phyloP scores from a whole-genome alignment of 306 rosid species.

The Purshia tridentata region DNA sequence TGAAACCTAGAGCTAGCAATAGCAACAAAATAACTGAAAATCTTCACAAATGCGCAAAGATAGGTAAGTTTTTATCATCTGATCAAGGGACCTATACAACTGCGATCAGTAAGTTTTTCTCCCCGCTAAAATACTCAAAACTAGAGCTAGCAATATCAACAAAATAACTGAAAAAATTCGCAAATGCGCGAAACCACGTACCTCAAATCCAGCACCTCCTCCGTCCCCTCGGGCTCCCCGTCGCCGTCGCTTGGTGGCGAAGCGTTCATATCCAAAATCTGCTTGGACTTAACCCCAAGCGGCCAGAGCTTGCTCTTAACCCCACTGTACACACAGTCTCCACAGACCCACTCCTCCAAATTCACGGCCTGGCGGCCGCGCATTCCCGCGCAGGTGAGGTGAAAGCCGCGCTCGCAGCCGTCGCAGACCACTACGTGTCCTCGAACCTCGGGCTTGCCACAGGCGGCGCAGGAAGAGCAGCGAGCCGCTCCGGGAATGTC shows the following conservation, averaged over 20 bases:
- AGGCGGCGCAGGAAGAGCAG: conserved; percentile 44
- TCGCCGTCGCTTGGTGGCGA: conserved; percentile 90
- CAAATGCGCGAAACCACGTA: conserved; percentile 33
- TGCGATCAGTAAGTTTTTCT: too few species aligned
- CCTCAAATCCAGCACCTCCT: conserved; percentile 61
- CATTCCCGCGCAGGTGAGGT: conserved; percentile 71
- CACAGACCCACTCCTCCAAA: conserved; percentile 81
- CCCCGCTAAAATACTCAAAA: neutral
- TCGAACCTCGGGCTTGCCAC: conserved; percentile 50
- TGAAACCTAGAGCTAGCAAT: neutral
- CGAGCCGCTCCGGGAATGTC: conserved; percentile 41
- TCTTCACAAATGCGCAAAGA: conserved; percentile 10
- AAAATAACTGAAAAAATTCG: neutral
- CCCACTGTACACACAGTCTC: conserved; percentile 59
- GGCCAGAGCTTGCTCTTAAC: conserved; percentile 95
- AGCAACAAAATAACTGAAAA: neutral
- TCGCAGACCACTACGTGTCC: conserved; percentile 81
- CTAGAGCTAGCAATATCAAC: neutral
- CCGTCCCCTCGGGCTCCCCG: conserved; percentile 42
- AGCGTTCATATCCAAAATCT: conserved; percentile 83
- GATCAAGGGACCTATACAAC: too few species aligned
- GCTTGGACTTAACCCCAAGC: conserved; percentile 81
- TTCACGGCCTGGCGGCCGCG: conserved; percentile 51
- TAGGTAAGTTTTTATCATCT: too few species aligned
- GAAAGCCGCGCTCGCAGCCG: conserved; percentile 89